phyloP scores from a whole-genome alignment of 257 asterid species.

The Gentiana dahurica region DNA sequence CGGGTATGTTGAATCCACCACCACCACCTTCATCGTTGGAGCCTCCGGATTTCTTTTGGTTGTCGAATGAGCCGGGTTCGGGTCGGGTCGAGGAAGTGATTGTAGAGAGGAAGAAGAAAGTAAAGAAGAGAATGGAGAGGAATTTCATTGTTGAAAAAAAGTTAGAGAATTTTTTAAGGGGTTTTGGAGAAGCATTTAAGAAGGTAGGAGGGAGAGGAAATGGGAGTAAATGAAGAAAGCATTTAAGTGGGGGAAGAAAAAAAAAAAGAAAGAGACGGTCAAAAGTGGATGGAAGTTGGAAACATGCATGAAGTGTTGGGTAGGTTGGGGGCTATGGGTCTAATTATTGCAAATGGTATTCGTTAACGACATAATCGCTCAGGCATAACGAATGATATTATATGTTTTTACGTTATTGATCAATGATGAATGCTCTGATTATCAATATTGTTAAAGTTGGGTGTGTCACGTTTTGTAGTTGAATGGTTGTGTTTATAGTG shows the following conservation, averaged over 20 bases:
- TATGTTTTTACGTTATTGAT: no score
- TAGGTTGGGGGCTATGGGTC: conserved; percentile 2
- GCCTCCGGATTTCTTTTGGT: neutral
- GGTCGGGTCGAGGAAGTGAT: conserved; percentile 22
- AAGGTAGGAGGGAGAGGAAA: neutral
- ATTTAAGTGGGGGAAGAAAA: conserved; percentile 13
- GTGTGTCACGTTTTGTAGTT: no score
- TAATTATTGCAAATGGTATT: conserved; percentile 9
- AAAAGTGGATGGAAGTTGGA: conserved; percentile 35
- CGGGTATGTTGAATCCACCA: conserved; percentile 20
- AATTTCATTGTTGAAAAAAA: conserved; percentile 23
- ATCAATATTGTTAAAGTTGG: no score
- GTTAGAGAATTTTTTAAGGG: conserved; percentile 2
- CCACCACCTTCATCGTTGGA: neutral
- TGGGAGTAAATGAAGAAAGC: conserved; percentile 5
- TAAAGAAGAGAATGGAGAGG: conserved; percentile 12
- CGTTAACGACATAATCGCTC: neutral
- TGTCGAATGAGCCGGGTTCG: conserved; percentile 10
- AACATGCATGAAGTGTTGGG: neutral
- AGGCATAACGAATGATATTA: no score
- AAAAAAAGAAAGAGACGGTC: conserved; percentile 23
- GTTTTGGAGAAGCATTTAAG: conserved; percentile 8
- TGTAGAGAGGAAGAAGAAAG: conserved; percentile 24
- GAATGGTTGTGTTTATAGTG: no score
- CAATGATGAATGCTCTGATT: no score